Conservation (phyloP, 2,329 filamentous ascomycete genomes). For the Orbilia javanica region DNA sequence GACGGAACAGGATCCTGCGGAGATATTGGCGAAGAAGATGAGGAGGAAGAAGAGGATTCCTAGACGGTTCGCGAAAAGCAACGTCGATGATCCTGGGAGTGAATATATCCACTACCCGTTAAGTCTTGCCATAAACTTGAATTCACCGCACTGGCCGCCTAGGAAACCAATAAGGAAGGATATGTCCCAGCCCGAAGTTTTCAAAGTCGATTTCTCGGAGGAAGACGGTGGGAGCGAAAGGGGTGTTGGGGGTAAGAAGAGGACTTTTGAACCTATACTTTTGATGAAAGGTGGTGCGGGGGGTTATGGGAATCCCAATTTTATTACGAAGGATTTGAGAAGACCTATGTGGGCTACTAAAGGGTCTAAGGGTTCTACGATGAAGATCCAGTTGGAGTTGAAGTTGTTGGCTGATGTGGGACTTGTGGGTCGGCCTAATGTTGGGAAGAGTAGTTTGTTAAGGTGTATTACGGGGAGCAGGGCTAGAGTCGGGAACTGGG, state of each 20-base stretch:
- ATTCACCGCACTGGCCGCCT: conserved; percentile 60
- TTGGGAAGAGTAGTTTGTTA: conserved; percentile 92
- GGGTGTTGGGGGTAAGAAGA: conserved; percentile 11
- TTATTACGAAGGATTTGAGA: conserved; percentile 79
- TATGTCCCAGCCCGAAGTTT: conserved; percentile 43
- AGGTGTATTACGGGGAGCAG: conserved; percentile 88
- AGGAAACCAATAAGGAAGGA: conserved; percentile 26
- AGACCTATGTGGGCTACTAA: conserved; percentile 89
- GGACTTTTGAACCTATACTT: conserved; percentile 79
- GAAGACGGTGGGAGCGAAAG: background rate
- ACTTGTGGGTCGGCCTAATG: conserved; percentile 93
- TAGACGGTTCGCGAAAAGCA: conserved; percentile 49
- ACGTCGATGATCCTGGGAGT: conserved; percentile 58
- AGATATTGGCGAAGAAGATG: conserved; percentile 24
- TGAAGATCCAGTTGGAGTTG: conserved; percentile 88
- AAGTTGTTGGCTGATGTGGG: conserved; percentile 96
- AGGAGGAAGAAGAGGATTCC: conserved; percentile 43
- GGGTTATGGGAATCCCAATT: conserved; percentile 93
- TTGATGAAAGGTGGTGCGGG: conserved; percentile 89
- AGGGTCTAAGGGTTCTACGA: conserved; percentile 81
- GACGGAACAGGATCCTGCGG: conserved; percentile 35
- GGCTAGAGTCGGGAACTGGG: conserved; percentile 91
- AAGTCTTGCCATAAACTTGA: conserved; percentile 58
- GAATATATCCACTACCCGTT: conserved; percentile 62
- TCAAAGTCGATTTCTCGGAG: conserved; percentile 68